phyloP scores from a whole-genome alignment of 805 yeast species.

The Lachancea meyersii region DNA sequence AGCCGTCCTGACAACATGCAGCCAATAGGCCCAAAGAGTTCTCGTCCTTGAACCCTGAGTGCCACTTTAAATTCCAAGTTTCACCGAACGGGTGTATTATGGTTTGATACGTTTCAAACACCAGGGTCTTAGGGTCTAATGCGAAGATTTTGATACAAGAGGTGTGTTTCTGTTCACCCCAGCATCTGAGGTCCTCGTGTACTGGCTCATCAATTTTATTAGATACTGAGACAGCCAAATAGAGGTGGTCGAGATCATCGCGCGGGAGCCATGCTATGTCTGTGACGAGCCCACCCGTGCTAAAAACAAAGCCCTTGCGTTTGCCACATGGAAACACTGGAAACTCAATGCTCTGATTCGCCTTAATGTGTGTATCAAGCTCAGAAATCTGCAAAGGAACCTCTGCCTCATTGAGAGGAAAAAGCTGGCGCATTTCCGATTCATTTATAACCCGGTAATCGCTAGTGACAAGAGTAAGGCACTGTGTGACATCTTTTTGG shows the following conservation, averaged over 20 bases:
- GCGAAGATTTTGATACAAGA: constrained; percentile 44
- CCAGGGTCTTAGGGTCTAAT: constrained; percentile 28
- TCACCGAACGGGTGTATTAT: constrained; percentile 42
- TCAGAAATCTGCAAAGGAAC: constrained; percentile 19
- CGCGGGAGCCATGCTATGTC: constrained; percentile 48
- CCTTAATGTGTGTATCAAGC: constrained; percentile 14
- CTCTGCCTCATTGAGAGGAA: constrained; percentile 21
- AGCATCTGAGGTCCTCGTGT: constrained; percentile 24
- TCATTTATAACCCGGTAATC: constrained; percentile 16
- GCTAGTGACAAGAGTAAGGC: constrained; percentile 11
- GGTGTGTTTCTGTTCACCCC: constrained; percentile 26
- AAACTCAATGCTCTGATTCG: constrained; percentile 23
- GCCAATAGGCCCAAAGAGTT: constrained; percentile 40
- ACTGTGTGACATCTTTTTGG: constrained; percentile 5
- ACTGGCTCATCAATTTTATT: constrained; percentile 30
- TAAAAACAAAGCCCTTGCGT: constrained; percentile 38
- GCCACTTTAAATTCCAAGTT: constrained; percentile 33
- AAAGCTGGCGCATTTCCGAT: constrained; percentile 20
- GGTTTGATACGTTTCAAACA: constrained; percentile 30
- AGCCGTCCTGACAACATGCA: constrained; percentile 54
- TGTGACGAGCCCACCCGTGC: constrained; percentile 48
- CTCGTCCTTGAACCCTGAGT: constrained; percentile 22
- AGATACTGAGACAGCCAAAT: constrained; percentile 47
- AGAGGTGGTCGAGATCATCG: constrained; percentile 30
- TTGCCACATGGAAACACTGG: constrained; percentile 25